Conservation (phyloP, 169 alveolate genomes). For the Eimeria sp. region DNA sequence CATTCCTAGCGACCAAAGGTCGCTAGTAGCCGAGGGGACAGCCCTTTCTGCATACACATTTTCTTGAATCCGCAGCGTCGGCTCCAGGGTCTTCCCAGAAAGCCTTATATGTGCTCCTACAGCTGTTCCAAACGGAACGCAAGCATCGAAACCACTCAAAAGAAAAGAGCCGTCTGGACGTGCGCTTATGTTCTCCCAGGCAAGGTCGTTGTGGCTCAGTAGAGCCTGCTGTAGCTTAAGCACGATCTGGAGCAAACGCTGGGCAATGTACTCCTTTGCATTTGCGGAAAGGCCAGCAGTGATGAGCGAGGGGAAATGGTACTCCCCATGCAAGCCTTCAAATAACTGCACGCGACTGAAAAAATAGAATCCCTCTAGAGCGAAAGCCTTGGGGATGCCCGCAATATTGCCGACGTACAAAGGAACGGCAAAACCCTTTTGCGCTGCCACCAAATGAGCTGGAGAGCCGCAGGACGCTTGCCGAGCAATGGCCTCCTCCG, state of each 20-base stretch:
- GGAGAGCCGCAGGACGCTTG: not conserved
- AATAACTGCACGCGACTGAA: not conserved
- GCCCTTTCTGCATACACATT: not conserved
- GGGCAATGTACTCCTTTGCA: conserved; percentile 28
- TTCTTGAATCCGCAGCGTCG: not conserved
- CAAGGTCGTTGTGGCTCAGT: conserved; percentile 18
- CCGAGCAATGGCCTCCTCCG: not conserved
- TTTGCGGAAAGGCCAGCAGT: not conserved
- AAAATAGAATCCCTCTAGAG: not conserved
- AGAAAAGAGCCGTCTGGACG: conserved; percentile 17
- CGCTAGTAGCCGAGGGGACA: not conserved
- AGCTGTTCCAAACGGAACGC: not conserved
- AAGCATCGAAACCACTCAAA: not conserved
- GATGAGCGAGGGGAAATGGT: not conserved
- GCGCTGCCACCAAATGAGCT: not conserved
- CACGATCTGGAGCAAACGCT: not conserved
- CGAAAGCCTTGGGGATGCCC: too few species aligned
- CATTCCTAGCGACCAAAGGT: conserved; percentile 28
- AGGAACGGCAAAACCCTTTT: conserved; percentile 25
- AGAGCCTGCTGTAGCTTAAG: conserved; percentile 2
- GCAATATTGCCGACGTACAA: not conserved
- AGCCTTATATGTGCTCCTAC: not conserved
- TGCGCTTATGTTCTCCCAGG: not conserved
- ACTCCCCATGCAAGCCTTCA: not conserved
- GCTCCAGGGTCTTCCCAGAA: not conserved